Conservation (phyloP, 2,329 filamentous ascomycete genomes). For the Stachybotrys chartarum region DNA sequence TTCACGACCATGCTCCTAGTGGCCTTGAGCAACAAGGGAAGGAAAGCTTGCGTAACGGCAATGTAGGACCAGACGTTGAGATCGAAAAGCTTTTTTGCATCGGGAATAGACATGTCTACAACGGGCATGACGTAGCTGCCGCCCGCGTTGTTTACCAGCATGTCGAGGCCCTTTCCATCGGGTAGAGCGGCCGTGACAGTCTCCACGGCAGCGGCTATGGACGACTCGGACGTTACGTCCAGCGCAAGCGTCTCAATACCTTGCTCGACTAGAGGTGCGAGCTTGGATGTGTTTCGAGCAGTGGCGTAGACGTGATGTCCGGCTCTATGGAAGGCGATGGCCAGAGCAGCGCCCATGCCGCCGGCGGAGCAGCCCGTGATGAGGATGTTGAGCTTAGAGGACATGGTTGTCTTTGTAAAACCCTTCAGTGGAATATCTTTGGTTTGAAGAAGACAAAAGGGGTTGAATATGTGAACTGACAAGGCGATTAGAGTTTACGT, state of each 20-base stretch:
- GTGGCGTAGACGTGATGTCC: slow-evolving; percentile 32
- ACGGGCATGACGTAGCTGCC: slow-evolving; percentile 19
- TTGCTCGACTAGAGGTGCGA: slow-evolving; percentile 14
- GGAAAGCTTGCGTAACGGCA: slow-evolving; percentile 28
- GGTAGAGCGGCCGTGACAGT: not conserved
- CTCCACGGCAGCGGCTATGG: slow-evolving; percentile 14
- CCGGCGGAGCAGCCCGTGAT: slow-evolving; percentile 31
- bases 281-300: slow-evolving; percentile 22
- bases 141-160: slow-evolving; percentile 25
- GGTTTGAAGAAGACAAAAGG: not conserved
- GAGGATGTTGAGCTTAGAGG: slow-evolving; percentile 11
- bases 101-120: slow-evolving; percentile 24
- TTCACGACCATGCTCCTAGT: slow-evolving; percentile 17
- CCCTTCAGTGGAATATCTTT: too few species aligned
- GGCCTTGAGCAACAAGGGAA: slow-evolving; percentile 15
- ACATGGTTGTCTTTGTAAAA: not conserved
- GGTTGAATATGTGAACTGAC: not conserved
- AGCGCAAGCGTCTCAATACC: slow-evolving; percentile 28
- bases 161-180: slow-evolving; percentile 9
- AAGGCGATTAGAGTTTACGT: not conserved
- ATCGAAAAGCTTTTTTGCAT: slow-evolving; percentile 28
- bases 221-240: slow-evolving; percentile 27
- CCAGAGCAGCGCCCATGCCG: slow-evolving; percentile 31
- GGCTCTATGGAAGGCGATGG: slow-evolving; percentile 24
- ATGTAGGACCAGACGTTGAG: slow-evolving; percentile 32